A percentile compares a stretch with the other conserved stretches of the same genome.
phyloP scores from a whole-genome alignment of 768 basidiomycete genomes.

The Kwoniella mangroviensis region DNA sequence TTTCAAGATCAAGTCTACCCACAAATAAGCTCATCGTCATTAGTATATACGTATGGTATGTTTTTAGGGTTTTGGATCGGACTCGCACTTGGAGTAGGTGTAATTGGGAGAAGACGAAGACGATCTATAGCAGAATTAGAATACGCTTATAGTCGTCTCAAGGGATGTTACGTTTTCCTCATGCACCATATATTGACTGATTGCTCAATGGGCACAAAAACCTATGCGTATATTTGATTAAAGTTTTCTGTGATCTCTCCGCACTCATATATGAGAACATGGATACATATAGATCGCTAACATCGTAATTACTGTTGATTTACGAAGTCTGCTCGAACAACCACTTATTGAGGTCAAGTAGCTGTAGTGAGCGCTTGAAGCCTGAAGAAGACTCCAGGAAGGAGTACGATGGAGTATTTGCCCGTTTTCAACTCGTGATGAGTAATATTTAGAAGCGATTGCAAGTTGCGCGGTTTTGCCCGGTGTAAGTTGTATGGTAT shows the following conservation, averaged over 20 bases:
- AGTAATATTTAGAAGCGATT: too few relatives aligned
- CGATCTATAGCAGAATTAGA: not conserved
- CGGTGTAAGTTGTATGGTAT: not conserved
- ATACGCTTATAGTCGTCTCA: slow-evolving; percentile 5
- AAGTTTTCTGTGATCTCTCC: too few relatives aligned
- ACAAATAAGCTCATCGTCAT: slow-evolving; percentile 46
- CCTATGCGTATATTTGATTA: too few relatives aligned
- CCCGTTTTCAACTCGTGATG: not conserved
- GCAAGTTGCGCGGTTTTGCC: not conserved
- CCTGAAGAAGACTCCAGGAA: too few relatives aligned
- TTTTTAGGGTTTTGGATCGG: slow-evolving; percentile 13
- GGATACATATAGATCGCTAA: too few relatives aligned
- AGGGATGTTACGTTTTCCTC: slow-evolving; percentile 30
- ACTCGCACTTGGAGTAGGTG: not conserved
- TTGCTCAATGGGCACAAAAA: too few relatives aligned
- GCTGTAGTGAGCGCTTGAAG: too few relatives aligned
- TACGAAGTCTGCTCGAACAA: too few relatives aligned
- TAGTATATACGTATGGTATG: not conserved
- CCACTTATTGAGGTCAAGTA: too few relatives aligned
- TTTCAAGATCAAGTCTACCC: slow-evolving; percentile 58
- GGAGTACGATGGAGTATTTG: not conserved
- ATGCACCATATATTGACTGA: slow-evolving; percentile 28
- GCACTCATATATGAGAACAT: too few relatives aligned
- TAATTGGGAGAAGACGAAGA: slow-evolving; percentile 7
- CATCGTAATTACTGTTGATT: too few relatives aligned